Evolutionary conservation across 192 early-diverging fungal species (phyloP), one percentile per base, ranked within the genome.

Genomic region (Coemansia sp.): DNA sequence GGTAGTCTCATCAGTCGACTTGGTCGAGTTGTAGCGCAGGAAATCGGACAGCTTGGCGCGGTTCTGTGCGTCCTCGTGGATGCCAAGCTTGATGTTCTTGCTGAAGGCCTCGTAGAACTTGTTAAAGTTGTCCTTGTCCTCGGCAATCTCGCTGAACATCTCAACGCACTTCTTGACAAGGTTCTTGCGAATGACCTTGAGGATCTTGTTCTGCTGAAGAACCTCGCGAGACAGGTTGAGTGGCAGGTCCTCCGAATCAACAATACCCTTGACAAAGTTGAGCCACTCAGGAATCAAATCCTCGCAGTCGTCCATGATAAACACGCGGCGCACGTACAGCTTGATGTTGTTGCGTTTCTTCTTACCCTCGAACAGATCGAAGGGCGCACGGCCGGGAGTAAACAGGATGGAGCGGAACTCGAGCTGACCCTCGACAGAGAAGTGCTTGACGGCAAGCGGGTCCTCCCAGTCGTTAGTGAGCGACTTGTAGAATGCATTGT

Each of bases 271-370:
- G 91, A 99, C 87, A 80, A 99, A 99, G 84, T 88, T 92, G 77
- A 99, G 89, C 93, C 94, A 99, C 86, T 98, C 95, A 73, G 98
- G 98, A 75, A 99, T 95, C 72, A 99, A 85, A 71, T 99, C 97
- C 76, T 97, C 95, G 87, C 94, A 97, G 89, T 99, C 96, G 80
- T 99, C 96, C 93, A 96, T 98, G 85, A 99, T 99, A 88, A 99
- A 98, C 72, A 99, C 98, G 73, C 97, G 95, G 78, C 96, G 95
- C 75, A 98, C 96, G 85, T 98, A 99, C 68, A 99, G 89, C 89
- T 98, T 98, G 90, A 99, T 98, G 93, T 98, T 98, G 91, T 97
- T 97, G 82, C 95, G 92, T 92, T 98, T 98, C 93, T 97, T 97
- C 90, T 95, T 94, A 76, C 88, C 87, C 88, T 99, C 95, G 72